phyloP scores from a whole-genome alignment of 1,139 yeast genomes.

The Diutina pseudorugosa region DNA sequence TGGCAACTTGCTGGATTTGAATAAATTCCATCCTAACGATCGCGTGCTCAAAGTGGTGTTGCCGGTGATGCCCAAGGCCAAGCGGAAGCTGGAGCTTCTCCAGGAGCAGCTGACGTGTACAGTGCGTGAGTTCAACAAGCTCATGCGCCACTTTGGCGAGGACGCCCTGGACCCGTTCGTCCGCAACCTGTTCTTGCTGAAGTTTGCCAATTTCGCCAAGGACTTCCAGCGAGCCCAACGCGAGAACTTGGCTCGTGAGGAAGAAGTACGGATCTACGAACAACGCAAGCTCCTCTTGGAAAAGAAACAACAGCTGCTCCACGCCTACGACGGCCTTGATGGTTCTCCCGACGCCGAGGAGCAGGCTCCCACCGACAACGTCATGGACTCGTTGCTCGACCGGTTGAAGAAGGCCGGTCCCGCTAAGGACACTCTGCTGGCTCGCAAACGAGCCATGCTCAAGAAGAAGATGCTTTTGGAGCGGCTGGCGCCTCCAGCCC shows the following conservation, averaged over 20 bases:
- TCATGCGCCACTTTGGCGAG: constrained; percentile 71
- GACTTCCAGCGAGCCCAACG: constrained; percentile 68
- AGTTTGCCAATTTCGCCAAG: constrained; percentile 58
- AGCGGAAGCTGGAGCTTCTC: constrained; percentile 51
- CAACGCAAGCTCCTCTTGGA: constrained; percentile 39
- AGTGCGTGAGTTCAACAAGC: constrained; percentile 52
- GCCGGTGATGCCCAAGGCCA: constrained; percentile 57
- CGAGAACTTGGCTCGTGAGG: constrained; percentile 72
- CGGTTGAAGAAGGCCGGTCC: constrained; percentile 69
- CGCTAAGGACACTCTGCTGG: constrained; percentile 63
- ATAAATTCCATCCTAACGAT: constrained; percentile 67
- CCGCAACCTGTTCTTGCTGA: constrained; percentile 55
- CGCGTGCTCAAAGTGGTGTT: constrained; percentile 48
- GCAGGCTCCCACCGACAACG: constrained; percentile 32
- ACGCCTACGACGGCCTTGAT: not conserved
- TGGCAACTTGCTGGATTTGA: constrained; percentile 66
- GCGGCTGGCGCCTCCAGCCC: not conserved
- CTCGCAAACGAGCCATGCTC: constrained; percentile 72
- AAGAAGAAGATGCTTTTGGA: constrained; percentile 30
- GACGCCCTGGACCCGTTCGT: constrained; percentile 60
- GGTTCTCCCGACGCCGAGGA: constrained; percentile 6
- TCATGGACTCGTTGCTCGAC: constrained; percentile 65
- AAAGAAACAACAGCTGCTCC: not conserved
- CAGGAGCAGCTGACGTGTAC: constrained; percentile 53
- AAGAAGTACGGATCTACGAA: constrained; percentile 66